These are phyloP conservation scores for Didymella sp. DNA, from an alignment of 2,329 filamentous ascomycete species.

Conservation along the genomic window DNA sequence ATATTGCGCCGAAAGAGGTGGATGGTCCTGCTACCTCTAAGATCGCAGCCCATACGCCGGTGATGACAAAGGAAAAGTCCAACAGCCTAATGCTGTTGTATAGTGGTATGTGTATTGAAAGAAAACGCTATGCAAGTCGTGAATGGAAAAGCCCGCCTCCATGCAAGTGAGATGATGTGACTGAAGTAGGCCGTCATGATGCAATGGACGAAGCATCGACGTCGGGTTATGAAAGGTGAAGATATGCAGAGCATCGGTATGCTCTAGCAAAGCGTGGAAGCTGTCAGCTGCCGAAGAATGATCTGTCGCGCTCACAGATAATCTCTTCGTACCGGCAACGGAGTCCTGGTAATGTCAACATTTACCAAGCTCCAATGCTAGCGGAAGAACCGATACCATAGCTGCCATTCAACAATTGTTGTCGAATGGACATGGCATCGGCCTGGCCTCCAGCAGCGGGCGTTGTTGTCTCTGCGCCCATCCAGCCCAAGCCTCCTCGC, in stretches of 20 bases:
- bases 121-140: conserved; percentile 50
- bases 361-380: conserved; percentile 64
- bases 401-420: conserved; percentile 62
- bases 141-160: conserved; percentile 34
- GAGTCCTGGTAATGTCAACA: background rate
- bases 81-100: conserved; percentile 34
- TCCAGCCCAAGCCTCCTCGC: conserved; percentile 77
- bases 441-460: conserved; percentile 30
- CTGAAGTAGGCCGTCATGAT: background rate
- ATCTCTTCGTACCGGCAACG: background rate
- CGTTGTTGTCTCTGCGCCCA: conserved; percentile 58
- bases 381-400: conserved; percentile 63
- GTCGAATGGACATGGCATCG: conserved; percentile 47
- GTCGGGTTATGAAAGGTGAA: background rate
- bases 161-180: conserved; percentile 24
- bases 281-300: background rate
- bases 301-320: background rate
- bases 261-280: background rate
- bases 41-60: conserved; percentile 21
- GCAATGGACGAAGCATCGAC: background rate
- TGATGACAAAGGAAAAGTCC: conserved; percentile 21
- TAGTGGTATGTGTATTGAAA: conserved; percentile 26
- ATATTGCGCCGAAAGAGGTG: conserved; percentile 28
- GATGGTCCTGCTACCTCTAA: conserved; percentile 11
- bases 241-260: background rate